Evolutionary conservation across 371 early-diverging fungal genomes (phyloP), one percentile per base, ranked within the genome.

Genomic region (Mucor ambiguus): DNA sequence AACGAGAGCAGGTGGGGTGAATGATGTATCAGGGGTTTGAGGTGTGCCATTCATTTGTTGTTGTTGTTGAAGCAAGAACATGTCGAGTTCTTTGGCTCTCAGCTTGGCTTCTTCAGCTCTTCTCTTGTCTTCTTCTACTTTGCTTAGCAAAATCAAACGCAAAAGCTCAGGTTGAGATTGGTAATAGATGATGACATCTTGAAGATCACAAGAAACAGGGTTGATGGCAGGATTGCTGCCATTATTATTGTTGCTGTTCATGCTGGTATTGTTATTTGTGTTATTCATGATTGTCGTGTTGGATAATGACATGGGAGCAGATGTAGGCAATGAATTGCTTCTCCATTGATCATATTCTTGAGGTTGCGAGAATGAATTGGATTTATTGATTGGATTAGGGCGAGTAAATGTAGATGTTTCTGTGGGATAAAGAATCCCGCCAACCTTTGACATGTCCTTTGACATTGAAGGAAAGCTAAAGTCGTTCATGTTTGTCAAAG

Each of bases 71-170:
- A 77, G 46, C 43, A 81, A 63, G 8, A 81, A 28, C 37, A 78
- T 52, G 59, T 82, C 83, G 0, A 82, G 55, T 60, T 78, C 79
- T 66, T 82, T 82, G 1, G 80, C 79, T 43, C 76, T 67, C 29
- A 87, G 71, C 60, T 72, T 72, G 7, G 83, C 83, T 68, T 82
- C 83, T 66, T 80, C 83, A 8, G 79, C 60, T 61, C 81, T 75
- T 38, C 89, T 83, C 59, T 85, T 84, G 60, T 89, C 89, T 70
- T 89, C 89, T 65, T 89, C 86, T 2, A 87, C 85, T 72, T 87
- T 89, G 60, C 87, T 85, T 12, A 81, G 61, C 44, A 89, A 75
- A 58, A 89, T 89, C 43, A 89, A 59, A 9, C 79, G 80, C 12
- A 89, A 70, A 16, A 89, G 75, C 18, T 89, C 89, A 32, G 87